Percentiles rank a stretch among this genome's conserved stretches.
phyloP scores from a whole-genome alignment of 495 filamentous ascomycete species.

The Xylaria flabelliformis region DNA sequence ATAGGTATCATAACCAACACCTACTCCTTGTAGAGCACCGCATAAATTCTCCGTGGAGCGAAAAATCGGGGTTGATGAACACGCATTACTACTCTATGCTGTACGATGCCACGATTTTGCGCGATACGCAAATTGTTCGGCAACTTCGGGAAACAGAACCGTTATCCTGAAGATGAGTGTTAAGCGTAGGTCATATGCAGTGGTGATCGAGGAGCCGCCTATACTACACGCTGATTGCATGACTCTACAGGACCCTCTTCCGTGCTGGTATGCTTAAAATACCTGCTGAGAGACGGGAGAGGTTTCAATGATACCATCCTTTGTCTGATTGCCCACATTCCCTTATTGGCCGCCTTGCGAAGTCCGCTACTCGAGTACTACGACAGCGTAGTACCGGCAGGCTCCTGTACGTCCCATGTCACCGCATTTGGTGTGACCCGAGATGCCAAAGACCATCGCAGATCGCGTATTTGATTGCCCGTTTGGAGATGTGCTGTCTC shows the following conservation, averaged over 20 bases:
- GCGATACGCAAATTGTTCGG: conserved; percentile 5
- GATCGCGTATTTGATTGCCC: conserved; percentile 28
- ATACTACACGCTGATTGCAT: conserved; percentile 3
- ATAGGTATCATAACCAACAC: not conserved
- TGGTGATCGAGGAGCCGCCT: not conserved
- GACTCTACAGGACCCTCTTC: not conserved
- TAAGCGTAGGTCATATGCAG: not conserved
- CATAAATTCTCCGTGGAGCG: conserved; percentile 11
- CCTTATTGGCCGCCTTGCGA: conserved; percentile 28
- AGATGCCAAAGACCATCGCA: conserved; percentile 31
- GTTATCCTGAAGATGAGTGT: conserved; percentile 3
- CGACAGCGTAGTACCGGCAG: conserved; percentile 24
- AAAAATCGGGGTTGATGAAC: conserved; percentile 10
- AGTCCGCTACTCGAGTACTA: conserved; percentile 23
- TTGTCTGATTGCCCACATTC: not conserved
- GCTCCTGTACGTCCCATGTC: conserved; percentile 12
- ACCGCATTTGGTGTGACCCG: conserved; percentile 21
- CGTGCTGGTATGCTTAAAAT: conserved; percentile 22
- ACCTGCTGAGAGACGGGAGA: not conserved
- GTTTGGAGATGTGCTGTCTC: conserved; percentile 20
- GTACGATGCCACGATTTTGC: not conserved
- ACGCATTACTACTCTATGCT: not conserved
- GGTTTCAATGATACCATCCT: conserved; percentile 14
- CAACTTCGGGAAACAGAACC: conserved; percentile 1
- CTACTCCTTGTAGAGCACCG: conserved; percentile 7